Conservation (phyloP, 2,329 filamentous ascomycete genomes). For the Trichoderma oligosporum region DNA sequence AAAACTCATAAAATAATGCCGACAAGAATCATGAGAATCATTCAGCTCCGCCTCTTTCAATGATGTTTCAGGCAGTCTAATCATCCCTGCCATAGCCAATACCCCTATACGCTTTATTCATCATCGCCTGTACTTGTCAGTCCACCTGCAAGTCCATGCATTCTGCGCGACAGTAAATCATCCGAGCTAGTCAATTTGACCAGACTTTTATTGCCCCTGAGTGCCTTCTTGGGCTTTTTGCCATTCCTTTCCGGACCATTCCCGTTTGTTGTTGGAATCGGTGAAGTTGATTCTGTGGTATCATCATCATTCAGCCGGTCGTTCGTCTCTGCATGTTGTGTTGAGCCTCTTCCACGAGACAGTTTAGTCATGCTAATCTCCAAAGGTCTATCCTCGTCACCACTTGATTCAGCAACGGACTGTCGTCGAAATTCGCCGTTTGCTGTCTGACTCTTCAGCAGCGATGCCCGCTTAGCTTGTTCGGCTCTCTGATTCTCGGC, state of each 20-base stretch:
- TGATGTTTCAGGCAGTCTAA: background rate
- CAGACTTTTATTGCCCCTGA: constrained; percentile 45
- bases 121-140: constrained; percentile 49
- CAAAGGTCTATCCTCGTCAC: constrained; percentile 74
- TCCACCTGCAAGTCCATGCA: constrained; percentile 55
- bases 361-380: constrained; percentile 69
- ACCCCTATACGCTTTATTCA: constrained; percentile 25
- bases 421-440: constrained; percentile 27
- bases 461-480: constrained; percentile 20
- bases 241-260: constrained; percentile 19
- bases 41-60: no score
- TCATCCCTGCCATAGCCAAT: background rate
- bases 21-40: background rate
- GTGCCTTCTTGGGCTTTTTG: constrained; percentile 29
- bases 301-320: constrained; percentile 17
- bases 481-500: constrained; percentile 41
- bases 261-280: constrained; percentile 12
- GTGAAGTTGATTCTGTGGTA: constrained; percentile 9
- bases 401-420: constrained; percentile 56
- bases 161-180: constrained; percentile 53
- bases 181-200: constrained; percentile 56
- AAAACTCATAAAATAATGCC: background rate
- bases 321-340: constrained; percentile 26
- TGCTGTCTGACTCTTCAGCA: constrained; percentile 6
- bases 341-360: constrained; percentile 34